These are phyloP conservation scores for Phytophthora crassamura DNA, from an alignment of 352 stramenopile species.

Conservation along the genomic window DNA sequence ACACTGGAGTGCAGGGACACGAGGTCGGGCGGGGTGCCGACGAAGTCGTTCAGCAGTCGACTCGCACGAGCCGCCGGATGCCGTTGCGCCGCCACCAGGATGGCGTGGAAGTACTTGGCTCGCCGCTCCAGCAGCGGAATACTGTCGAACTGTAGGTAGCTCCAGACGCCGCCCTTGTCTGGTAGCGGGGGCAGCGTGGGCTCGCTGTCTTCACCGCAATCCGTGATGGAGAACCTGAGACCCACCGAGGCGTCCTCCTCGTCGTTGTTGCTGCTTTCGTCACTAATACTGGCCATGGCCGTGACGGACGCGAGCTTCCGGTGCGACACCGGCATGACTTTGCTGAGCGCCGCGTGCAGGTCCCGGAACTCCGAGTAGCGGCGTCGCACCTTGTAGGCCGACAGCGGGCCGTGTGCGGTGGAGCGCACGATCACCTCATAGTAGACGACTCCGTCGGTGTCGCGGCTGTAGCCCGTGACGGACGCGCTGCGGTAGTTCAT, in stretches of 20 bases:
- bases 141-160: slow-evolving; percentile 74
- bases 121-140: slow-evolving; percentile 66
- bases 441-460: slow-evolving; percentile 78
- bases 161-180: slow-evolving; percentile 76
- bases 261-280: slow-evolving; percentile 31
- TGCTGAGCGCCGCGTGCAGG: slow-evolving; percentile 57
- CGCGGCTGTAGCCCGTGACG: slow-evolving; percentile 77
- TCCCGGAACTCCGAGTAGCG: slow-evolving; percentile 80
- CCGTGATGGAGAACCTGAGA: slow-evolving; percentile 30
- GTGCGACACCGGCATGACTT: slow-evolving; percentile 57
- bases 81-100: slow-evolving; percentile 64
- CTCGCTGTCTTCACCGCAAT: slow-evolving; percentile 25
- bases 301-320: slow-evolving; percentile 36
- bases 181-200: slow-evolving; percentile 57
- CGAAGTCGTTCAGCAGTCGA: slow-evolving; percentile 73
- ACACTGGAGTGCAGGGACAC: slow-evolving; percentile 62
- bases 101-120: slow-evolving; percentile 69
- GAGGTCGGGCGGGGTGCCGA: slow-evolving; percentile 67
- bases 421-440: slow-evolving; percentile 83
- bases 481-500: slow-evolving; percentile 69
- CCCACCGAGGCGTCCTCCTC: slow-evolving; percentile 23
- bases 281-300: slow-evolving; percentile 38
- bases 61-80: slow-evolving; percentile 53
- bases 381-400: slow-evolving; percentile 78
- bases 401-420: slow-evolving; percentile 66